A percentile compares a stretch with the other conserved stretches of the same genome.
Evolutionary conservation across 176 grass and related monocot species (phyloP).

Genomic region (Rhynchospora tenuis): DNA sequence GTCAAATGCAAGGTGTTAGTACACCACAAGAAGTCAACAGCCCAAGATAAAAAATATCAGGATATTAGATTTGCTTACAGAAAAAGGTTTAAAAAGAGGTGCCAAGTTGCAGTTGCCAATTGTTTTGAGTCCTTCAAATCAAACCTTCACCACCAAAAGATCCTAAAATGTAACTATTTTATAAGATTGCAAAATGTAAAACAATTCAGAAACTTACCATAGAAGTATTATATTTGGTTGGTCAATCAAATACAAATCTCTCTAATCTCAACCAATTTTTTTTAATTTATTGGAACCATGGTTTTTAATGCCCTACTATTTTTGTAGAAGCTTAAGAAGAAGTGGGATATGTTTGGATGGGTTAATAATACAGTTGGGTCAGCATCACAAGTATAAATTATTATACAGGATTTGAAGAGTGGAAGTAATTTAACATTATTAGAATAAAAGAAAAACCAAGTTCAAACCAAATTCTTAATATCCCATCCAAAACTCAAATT

Average conservation of each 20-base stretch:
- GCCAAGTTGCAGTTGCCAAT: neutral
- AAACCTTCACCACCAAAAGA: neutral
- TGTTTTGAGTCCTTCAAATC: neutral
- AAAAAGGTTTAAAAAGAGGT: neutral
- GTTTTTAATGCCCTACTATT: neutral
- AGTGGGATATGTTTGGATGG: neutral
- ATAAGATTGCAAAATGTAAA: neutral
- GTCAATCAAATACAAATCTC: neutral
- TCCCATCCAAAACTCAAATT: neutral
- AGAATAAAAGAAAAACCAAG: neutral
- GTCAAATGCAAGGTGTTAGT: neutral
- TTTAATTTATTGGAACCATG: neutral
- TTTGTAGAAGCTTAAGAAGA: neutral
- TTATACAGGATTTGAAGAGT: neutral
- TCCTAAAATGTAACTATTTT: neutral
- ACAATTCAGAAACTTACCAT: neutral
- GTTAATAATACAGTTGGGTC: neutral
- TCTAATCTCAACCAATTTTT: neutral
- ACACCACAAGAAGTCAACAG: neutral
- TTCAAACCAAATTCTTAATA: neutral
- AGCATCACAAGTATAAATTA: constrained; percentile 13
- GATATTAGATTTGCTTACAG: neutral
- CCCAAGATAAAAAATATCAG: neutral
- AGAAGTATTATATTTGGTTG: neutral
- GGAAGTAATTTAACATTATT: neutral